Evolutionary conservation across 805 yeast species (phyloP).

Genomic region (Spathaspora boniae): DNA sequence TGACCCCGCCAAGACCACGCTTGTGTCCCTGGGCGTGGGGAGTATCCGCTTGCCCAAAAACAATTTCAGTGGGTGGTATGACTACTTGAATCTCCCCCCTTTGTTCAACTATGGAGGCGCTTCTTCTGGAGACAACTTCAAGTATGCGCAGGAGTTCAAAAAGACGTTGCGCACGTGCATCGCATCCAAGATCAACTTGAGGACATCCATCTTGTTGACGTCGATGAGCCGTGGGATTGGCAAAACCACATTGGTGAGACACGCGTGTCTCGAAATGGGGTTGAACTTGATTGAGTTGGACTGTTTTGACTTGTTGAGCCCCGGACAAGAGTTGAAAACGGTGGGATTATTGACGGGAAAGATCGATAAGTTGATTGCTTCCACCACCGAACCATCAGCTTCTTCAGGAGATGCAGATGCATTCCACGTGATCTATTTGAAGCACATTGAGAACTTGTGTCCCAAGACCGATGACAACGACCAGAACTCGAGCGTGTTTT

Average conservation of each 20-base stretch:
- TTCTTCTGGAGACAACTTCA: slow-evolving; percentile 25
- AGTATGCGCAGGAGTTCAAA: slow-evolving; percentile 48
- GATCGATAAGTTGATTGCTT: slow-evolving; percentile 59
- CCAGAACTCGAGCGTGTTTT: slow-evolving; percentile 35
- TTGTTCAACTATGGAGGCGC: slow-evolving; percentile 39
- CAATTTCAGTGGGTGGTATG: slow-evolving; percentile 39
- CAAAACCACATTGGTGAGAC: slow-evolving; percentile 60
- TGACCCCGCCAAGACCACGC: slow-evolving; percentile 64
- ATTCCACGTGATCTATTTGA: slow-evolving; percentile 50
- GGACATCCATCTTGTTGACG: slow-evolving; percentile 61
- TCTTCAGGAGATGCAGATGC: slow-evolving; percentile 25
- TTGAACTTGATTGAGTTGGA: slow-evolving; percentile 66
- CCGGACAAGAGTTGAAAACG: slow-evolving; percentile 73
- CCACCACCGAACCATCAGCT: no score
- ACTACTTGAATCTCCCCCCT: slow-evolving; percentile 44
- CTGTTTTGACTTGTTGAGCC: slow-evolving; percentile 60
- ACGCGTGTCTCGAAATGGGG: slow-evolving; percentile 57
- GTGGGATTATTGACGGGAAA: slow-evolving; percentile 75
- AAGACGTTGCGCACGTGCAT: slow-evolving; percentile 56
- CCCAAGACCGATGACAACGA: slow-evolving; percentile 61
- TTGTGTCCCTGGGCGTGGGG: slow-evolving; percentile 66
- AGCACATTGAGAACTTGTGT: slow-evolving; percentile 76
- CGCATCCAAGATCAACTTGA: slow-evolving; percentile 37
- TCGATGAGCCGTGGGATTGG: slow-evolving; percentile 79
- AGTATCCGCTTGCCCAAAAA: slow-evolving; percentile 33